Evolutionary conservation across 805 yeast species (phyloP).

Genomic region (Schwanniomyces occidentalis): DNA sequence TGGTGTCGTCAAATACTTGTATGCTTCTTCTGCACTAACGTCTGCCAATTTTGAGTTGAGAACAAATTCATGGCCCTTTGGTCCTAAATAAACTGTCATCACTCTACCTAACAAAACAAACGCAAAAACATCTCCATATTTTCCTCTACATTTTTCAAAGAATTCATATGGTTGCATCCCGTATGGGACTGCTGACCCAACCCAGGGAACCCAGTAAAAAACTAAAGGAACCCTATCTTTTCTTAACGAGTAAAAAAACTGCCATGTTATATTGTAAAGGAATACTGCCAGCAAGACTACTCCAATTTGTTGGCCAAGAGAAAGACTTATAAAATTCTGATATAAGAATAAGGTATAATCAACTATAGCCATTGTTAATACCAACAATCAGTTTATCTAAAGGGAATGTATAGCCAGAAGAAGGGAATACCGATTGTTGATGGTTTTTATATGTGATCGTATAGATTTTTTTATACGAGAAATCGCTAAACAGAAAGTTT

Average conservation of each 20-base stretch:
- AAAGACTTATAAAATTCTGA: conserved; percentile 22
- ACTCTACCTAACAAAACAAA: conserved; percentile 85
- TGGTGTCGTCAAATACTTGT: conserved; percentile 96
- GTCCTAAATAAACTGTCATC: conserved; percentile 96
- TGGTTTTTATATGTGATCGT: no score
- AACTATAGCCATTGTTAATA: conserved; percentile 27
- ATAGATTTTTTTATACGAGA: no score
- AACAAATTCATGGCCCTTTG: conserved; percentile 96
- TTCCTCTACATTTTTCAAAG: conserved; percentile 72
- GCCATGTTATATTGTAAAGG: conserved; percentile 65
- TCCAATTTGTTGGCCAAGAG: conserved; percentile 26
- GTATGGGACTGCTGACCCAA: conserved; percentile 85
- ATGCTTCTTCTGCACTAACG: conserved; percentile 96
- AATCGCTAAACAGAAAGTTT: no score
- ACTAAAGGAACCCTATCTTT: conserved; percentile 87
- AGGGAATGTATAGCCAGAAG: no score
- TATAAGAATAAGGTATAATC: conserved; percentile 16
- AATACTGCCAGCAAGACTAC: conserved; percentile 54
- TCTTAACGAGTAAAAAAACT: conserved; percentile 66
- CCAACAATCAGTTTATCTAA: no score
- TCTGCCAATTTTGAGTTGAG: conserved; percentile 86
- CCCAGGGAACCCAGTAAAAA: conserved; percentile 92
- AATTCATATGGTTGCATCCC: conserved; percentile 95
- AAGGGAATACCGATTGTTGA: no score
- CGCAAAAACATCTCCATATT: conserved; percentile 92